Base-by-base conservation (phyloP, 805 yeast species). In the Hyphopichia homilentoma region DNA sequence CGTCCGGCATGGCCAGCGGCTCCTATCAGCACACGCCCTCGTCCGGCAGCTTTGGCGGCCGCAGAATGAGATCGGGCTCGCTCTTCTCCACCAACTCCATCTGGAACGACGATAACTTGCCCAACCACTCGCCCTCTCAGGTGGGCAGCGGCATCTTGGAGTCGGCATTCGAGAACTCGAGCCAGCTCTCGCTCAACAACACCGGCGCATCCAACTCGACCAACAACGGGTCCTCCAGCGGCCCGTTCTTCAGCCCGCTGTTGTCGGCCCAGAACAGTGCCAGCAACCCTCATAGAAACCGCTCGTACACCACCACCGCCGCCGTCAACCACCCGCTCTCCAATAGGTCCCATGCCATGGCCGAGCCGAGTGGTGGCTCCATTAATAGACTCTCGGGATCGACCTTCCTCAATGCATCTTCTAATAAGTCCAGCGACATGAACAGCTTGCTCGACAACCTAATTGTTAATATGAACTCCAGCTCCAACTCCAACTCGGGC, bases 51-150 rank as follows among this genome's bases (percentile, higher is more conserved):
- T 8, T 20, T 20, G 22, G 9, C 11, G 22, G 22, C 11, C 54
- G 65, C 20, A 57, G 84, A 41, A 55, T 73, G 41, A 66, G 84
- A 33, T 76, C 82, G 1, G 77, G 80, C 4, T 75, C 81, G 1
- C 56, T 77, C 28, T 65, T 73, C 41, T 59, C 67, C 16, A 57
- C 68, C 3, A 55, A 63, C 40, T 74, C 81, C 24, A 77, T 79
- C 33, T 79, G 84, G 84, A 73, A 74, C 40, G 79, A 72, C 44
- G 74, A 69, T 29, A 43, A 49, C 21, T 32, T 46, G 2, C 44
- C 54, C 9, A 32, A 30, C 11, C 52, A 43, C 25, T 40, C 48
- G 5, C 40, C 43, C 7, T 37, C 42, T 6, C 38, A 43, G n/a
- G 11, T 20, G 11, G 40, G 36, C 14, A 29, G 32, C 23, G 34